Evolutionary conservation across 2,329 filamentous ascomycete genomes (phyloP), one percentile per base, ranked within the genome.

Genomic region (Alternaria alternata): DNA sequence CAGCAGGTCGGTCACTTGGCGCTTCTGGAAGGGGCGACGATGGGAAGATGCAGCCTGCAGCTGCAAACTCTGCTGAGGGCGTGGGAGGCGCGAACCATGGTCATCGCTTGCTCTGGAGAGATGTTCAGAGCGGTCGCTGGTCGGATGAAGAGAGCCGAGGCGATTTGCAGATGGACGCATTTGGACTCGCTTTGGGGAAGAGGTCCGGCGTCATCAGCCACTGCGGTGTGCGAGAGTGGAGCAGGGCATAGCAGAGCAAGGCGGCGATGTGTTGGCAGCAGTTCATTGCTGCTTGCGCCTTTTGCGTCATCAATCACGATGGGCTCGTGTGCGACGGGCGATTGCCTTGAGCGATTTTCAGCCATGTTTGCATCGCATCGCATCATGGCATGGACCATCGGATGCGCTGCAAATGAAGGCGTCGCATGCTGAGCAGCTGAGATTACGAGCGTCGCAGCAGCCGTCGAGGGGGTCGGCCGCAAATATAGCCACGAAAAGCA

Each of bases 221-320:
- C 51, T 51, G 46, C 36, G 51, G 44, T 55, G 36, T 43, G 24
- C 38, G 16, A 44, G n/a, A 43, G 57, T 47, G 49, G 56, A 53
- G 56, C 34, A 30, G 49, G 9, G 43, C 30, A 44, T 41, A 16
- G 51, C 54, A 28, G 32, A 22, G 46, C 52, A 36, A 41, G 55
- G 47, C 47, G 28, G 41, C 52, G 30, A 53, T 61, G 62, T 56
- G 62, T 47, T 62, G 64, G 57, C 61, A 62, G 62, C 57, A 65
- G 63, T 58, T 63, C 60, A 62, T 61, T 68, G 54, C 56, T 38
- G 48, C 41, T 52, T 54, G 44, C 30, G 54, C 59, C 54, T 59
- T 67, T 63, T 71, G 67, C 68, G 65, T 71, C 65, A 67, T 68
- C 41, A 51, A 67, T 68, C 41, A 51, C 39, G 55, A 32, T 26